Conservation (phyloP, 495 filamentous ascomycete species). For the Xylaria sp. region DNA sequence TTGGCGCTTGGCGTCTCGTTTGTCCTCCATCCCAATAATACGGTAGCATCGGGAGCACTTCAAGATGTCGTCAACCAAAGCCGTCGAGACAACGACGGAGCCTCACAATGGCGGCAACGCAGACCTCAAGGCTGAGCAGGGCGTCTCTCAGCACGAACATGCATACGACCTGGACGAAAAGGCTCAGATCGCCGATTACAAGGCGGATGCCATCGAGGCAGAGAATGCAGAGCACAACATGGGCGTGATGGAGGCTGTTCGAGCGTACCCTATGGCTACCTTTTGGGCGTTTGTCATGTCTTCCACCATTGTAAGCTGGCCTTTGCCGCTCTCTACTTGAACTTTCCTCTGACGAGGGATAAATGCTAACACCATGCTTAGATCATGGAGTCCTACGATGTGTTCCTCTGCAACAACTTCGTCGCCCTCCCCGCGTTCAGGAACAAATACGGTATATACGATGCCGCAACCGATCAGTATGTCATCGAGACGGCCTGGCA, state of each 20-base stretch:
- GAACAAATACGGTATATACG: slow-evolving; percentile 43
- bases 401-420: slow-evolving; percentile 55
- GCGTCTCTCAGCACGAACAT: slow-evolving; percentile 34
- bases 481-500: slow-evolving; percentile 53
- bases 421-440: slow-evolving; percentile 49
- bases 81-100: not conserved
- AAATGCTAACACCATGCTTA: slow-evolving; percentile 33
- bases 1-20: slow-evolving; percentile 9
- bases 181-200: slow-evolving; percentile 42
- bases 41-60: slow-evolving; percentile 3
- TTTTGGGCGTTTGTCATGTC: slow-evolving; percentile 63
- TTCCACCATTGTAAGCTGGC: slow-evolving; percentile 56
- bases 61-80: slow-evolving; percentile 17
- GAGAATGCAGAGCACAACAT: slow-evolving; percentile 55
- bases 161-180: slow-evolving; percentile 54
- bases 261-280: slow-evolving; percentile 54
- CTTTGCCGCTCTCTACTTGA: not conserved
- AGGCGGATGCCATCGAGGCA: slow-evolving; percentile 52
- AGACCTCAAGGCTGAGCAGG: slow-evolving; percentile 9
- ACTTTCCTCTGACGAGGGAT: not conserved
- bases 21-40: not conserved
- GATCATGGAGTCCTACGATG: slow-evolving; percentile 57
- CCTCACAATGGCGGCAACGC: not conserved
- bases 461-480: slow-evolving; percentile 21
- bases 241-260: slow-evolving; percentile 56